These are phyloP conservation scores for Craterostigma plantagineum DNA, from an alignment of 257 asterid species.

Conservation along the genomic window DNA sequence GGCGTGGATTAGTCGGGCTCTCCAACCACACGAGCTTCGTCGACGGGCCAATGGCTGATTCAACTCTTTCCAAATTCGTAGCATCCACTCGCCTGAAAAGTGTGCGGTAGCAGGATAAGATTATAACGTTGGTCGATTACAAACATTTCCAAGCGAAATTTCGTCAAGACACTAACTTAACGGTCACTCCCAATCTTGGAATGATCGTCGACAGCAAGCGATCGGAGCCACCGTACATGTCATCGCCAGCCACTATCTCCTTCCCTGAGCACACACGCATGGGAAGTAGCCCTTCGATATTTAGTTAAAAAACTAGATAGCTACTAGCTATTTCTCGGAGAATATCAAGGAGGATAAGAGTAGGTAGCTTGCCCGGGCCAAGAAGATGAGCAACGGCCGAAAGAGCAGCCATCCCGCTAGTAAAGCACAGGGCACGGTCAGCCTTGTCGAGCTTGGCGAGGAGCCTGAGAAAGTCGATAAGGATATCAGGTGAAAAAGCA, in stretches of 20 bases:
- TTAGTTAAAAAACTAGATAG: too few relatives aligned
- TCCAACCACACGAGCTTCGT: conserved; percentile 97
- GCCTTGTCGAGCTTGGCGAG: conserved; percentile 89
- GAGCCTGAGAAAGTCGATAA: conserved; percentile 32
- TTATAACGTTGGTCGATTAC: neutral
- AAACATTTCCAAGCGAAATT: neutral
- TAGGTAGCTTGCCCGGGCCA: conserved; percentile 28
- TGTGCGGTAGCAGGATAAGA: conserved; percentile 7
- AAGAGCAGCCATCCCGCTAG: conserved; percentile 98
- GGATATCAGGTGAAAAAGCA: neutral
- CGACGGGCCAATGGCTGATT: conserved; percentile 39
- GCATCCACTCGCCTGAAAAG: conserved; percentile 69
- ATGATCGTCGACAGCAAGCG: conserved; percentile 61
- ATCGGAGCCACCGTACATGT: conserved; percentile 95
- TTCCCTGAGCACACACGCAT: conserved; percentile 28
- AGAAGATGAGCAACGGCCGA: conserved; percentile 77
- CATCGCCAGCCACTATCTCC: conserved; percentile 90
- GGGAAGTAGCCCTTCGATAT: too few relatives aligned
- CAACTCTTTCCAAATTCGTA: conserved; percentile 55
- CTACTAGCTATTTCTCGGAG: neutral
- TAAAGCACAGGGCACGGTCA: conserved; percentile 74
- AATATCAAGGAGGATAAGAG: neutral
- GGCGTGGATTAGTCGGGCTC: conserved; percentile 96
- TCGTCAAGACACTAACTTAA: conserved; percentile 37
- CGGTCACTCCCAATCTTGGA: conserved; percentile 65